Evolutionary conservation across 1,139 yeast genomes (phyloP).

Genomic region (Yamadazyma aaseri): DNA sequence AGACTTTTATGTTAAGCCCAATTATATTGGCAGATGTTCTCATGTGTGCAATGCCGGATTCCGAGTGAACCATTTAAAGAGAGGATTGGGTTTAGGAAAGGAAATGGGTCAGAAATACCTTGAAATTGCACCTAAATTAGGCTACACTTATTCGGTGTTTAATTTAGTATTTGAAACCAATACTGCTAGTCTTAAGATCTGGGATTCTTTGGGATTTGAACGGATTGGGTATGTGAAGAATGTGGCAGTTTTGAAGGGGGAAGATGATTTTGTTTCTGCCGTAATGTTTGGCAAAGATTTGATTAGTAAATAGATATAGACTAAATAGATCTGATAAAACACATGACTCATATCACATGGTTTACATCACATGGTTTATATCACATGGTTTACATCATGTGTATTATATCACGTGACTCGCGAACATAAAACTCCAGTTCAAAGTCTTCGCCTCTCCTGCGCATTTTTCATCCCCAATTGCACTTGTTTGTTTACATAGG

Average conservation of each 20-base stretch:
- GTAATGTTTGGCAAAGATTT: constrained; percentile 62
- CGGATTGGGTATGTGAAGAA: constrained; percentile 66
- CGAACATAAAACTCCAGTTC: too few relatives aligned
- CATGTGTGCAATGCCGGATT: constrained; percentile 84
- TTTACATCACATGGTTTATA: too few relatives aligned
- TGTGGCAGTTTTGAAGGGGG: constrained; percentile 66
- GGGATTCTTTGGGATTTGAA: constrained; percentile 77
- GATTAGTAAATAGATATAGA: too few relatives aligned
- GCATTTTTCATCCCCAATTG: background rate
- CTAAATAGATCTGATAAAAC: too few relatives aligned
- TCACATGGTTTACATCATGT: too few relatives aligned
- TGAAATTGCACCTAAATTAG: constrained; percentile 65
- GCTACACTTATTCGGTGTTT: constrained; percentile 77
- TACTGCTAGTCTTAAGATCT: constrained; percentile 61
- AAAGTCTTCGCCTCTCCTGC: background rate
- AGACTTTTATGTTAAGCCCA: constrained; percentile 73
- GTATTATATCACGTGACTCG: too few relatives aligned
- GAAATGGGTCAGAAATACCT: constrained; percentile 62
- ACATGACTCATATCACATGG: too few relatives aligned
- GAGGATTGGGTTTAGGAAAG: constrained; percentile 65
- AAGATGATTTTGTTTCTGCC: constrained; percentile 63
- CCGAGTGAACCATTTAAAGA: constrained; percentile 50
- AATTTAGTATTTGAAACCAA: constrained; percentile 77
- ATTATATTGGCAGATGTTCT: constrained; percentile 72
- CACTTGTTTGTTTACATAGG: background rate